phyloP scores from a whole-genome alignment of 2,329 filamentous ascomycete species.

The Diaporthe vexans region DNA sequence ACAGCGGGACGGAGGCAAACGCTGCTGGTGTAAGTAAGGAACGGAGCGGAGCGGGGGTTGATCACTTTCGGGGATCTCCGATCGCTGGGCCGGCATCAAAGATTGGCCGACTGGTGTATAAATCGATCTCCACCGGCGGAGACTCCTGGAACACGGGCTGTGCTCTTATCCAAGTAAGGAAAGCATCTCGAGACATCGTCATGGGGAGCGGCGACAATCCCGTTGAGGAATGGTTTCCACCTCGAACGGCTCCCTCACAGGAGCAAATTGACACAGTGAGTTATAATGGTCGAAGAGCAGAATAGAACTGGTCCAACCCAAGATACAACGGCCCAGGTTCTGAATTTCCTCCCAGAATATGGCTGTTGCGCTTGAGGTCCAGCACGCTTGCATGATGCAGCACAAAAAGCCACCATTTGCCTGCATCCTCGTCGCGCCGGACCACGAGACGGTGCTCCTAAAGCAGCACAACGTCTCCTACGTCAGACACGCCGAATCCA shows the following conservation, averaged over 20 bases:
- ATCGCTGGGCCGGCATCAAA: neutral
- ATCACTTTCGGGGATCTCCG: neutral
- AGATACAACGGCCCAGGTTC: neutral
- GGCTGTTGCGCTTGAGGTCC: neutral
- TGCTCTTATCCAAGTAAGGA: neutral
- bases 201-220: neutral
- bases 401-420: conserved; percentile 14
- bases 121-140: neutral
- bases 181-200: too few relatives aligned
- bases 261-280: conserved; percentile 17
- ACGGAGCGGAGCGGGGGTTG: neutral
- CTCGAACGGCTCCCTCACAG: neutral
- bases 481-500: conserved; percentile 21
- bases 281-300: too few relatives aligned
- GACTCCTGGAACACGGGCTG: neutral
- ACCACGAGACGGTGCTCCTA: conserved; percentile 22
- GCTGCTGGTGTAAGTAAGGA: neutral
- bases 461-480: conserved; percentile 28
- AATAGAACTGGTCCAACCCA: neutral
- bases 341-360: neutral
- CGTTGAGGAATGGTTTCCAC: conserved; percentile 1
- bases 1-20: neutral
- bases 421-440: conserved; percentile 14
- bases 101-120: neutral
- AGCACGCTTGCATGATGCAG: conserved; percentile 5